Conservation (phyloP, 305 asterid genomes). For the Lippia alba region DNA sequence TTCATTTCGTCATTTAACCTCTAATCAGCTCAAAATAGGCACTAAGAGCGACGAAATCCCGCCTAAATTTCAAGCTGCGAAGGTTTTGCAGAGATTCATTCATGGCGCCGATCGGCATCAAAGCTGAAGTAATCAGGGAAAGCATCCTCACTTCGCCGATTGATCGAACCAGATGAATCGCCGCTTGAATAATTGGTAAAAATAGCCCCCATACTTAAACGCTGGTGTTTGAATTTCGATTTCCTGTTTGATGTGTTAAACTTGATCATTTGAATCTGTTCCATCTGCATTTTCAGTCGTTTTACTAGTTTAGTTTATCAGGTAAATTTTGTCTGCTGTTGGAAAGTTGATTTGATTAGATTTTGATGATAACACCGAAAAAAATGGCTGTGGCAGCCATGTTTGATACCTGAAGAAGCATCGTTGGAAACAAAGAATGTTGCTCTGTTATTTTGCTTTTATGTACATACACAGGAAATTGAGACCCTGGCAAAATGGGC, state of each 20-base stretch:
- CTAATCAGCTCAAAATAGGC: neutral
- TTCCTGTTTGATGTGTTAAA: neutral
- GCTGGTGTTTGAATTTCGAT: neutral
- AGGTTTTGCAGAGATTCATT: constrained; percentile 33
- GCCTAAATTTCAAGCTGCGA: constrained; percentile 31
- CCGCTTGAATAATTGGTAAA: constrained; percentile 33
- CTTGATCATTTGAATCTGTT: neutral
- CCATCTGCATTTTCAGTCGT: constrained; percentile 10
- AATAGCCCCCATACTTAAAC: too few species aligned
- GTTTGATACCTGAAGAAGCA: constrained; percentile 25
- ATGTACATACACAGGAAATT: constrained; percentile 26
- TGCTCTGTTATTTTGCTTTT: constrained; percentile 9
- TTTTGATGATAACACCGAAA: neutral
- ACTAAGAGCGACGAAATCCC: constrained; percentile 24
- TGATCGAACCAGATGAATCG: neutral
- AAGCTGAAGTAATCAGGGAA: neutral
- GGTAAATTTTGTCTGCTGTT: neutral
- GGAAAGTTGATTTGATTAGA: neutral
- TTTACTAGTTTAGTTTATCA: neutral
- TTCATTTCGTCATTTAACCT: neutral
- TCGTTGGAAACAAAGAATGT: constrained; percentile 21
- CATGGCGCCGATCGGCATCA: constrained; percentile 30
- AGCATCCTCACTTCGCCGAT: neutral
- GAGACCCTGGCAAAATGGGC: constrained; percentile 33
- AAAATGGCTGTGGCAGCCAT: neutral